A percentile compares a stretch with the other conserved stretches of the same genome.
phyloP scores from a whole-genome alignment of 2,329 filamentous ascomycete species.

The Orbilia blumenaviensis region DNA sequence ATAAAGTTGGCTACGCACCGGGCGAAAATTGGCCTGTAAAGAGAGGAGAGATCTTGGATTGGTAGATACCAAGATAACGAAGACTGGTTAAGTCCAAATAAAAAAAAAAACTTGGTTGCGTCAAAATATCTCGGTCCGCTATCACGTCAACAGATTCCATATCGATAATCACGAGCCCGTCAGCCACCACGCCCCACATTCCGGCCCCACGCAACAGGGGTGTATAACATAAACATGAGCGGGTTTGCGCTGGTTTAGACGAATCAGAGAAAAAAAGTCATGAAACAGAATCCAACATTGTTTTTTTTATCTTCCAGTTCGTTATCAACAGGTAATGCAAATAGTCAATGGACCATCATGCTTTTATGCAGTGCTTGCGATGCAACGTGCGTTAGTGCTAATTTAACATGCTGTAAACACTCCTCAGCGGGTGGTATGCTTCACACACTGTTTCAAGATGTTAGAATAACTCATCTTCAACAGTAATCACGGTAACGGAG shows the following conservation, averaged over 20 bases:
- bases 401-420: not conserved
- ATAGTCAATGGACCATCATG: not conserved
- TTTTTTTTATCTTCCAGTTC: not conserved
- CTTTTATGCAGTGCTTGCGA: no score
- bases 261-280: not conserved
- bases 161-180: no score
- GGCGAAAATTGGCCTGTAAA: no score
- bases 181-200: not conserved
- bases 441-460: not conserved
- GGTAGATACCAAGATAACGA: not conserved
- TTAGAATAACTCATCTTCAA: not conserved
- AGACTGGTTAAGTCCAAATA: no score
- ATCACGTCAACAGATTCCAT: not conserved
- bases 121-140: not conserved
- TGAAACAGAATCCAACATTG: not conserved
- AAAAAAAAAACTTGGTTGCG: no score
- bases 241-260: conserved; percentile 3
- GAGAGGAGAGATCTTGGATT: not conserved
- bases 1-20: no score
- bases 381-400: not conserved
- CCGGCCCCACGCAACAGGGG: not conserved
- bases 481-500: not conserved
- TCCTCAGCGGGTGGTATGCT: not conserved
- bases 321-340: not conserved
- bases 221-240: not conserved